Evolutionary conservation across 345 rosid species (phyloP).

Genomic region (Heritiera fomes): DNA sequence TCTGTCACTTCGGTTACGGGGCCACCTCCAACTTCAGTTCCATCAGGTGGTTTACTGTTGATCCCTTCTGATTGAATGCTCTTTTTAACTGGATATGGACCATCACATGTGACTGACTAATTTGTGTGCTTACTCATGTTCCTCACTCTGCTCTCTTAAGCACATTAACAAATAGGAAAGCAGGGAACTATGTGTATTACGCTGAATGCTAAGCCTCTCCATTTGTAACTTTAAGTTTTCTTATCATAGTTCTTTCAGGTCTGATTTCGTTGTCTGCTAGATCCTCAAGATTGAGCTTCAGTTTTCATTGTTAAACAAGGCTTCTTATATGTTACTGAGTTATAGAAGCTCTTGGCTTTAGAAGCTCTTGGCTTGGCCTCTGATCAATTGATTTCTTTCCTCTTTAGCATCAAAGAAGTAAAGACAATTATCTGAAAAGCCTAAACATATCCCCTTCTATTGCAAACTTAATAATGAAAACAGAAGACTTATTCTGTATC

Average conservation of each 20-base stretch:
- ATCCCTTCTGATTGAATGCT: constrained; percentile 11
- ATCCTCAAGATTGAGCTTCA: neutral
- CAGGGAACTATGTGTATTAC: neutral
- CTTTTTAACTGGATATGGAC: constrained; percentile 9
- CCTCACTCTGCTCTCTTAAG: constrained; percentile 2
- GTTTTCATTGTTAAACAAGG: constrained; percentile 1
- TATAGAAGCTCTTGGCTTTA: neutral
- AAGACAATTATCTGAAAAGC: neutral
- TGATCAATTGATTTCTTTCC: constrained; percentile 8
- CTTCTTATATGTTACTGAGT: neutral
- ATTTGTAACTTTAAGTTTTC: neutral
- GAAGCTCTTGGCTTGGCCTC: constrained; percentile 3
- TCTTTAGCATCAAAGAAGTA: constrained; percentile 11
- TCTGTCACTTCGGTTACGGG: constrained; percentile 65
- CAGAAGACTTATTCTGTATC: neutral
- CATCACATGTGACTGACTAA: constrained; percentile 16
- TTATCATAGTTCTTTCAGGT: constrained; percentile 4
- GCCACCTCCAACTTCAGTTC: constrained; percentile 58
- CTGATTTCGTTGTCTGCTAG: neutral
- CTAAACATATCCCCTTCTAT: neutral
- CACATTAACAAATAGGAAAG: neutral
- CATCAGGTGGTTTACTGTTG: constrained; percentile 53
- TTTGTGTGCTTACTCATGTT: constrained; percentile 13
- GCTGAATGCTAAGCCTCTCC: neutral
- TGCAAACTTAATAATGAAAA: neutral